These are phyloP conservation scores for Fraxinus floribunda DNA, from an alignment of 305 asterid genomes.

Conservation along the genomic window DNA sequence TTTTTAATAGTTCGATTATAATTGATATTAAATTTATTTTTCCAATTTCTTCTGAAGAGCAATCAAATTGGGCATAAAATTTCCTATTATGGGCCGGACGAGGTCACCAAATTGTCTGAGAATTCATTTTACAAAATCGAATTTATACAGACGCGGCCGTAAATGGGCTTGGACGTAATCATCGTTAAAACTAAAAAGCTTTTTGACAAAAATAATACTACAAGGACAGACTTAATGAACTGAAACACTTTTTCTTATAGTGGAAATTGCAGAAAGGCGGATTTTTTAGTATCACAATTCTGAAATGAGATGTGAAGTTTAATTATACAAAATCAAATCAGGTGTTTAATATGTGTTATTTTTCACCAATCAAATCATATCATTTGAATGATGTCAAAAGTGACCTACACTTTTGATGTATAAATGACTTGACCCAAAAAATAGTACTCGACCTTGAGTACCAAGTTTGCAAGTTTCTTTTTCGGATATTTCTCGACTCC, in stretches of 20 bases:
- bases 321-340: neutral
- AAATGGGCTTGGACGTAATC: neutral
- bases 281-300: neutral
- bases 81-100: neutral
- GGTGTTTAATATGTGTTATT: neutral
- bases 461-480: neutral
- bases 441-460: neutral
- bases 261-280: neutral
- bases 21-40: neutral
- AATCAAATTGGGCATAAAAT: neutral
- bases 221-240: neutral
- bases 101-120: neutral
- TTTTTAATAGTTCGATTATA: neutral
- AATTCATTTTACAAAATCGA: neutral
- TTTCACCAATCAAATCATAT: too few species aligned
- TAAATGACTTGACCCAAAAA: too few species aligned
- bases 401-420: too few species aligned
- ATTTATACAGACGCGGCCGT: neutral
- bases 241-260: neutral
- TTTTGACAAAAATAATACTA: neutral
- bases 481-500: neutral
- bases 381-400: too few species aligned
- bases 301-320: neutral
- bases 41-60: neutral
- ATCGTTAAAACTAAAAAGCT: neutral